A percentile compares a stretch with the other conserved stretches of the same genome.
phyloP scores from a whole-genome alignment of 176 grass and related monocot species.

The Paspalum notatum region DNA sequence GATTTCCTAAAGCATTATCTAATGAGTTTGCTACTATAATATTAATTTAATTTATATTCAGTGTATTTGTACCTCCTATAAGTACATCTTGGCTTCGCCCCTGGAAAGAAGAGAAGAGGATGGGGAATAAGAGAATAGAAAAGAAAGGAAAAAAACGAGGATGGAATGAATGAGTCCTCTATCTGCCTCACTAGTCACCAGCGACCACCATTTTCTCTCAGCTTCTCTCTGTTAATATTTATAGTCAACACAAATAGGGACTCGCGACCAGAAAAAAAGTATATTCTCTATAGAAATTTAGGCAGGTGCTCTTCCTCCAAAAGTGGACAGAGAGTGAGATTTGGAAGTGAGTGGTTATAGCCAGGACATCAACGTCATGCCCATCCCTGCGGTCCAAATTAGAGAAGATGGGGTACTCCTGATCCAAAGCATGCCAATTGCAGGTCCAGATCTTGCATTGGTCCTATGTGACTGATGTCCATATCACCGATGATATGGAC shows the following conservation, averaged over 20 bases:
- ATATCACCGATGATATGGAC: not conserved
- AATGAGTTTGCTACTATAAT: too few species aligned
- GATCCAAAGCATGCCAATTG: constrained; percentile 43
- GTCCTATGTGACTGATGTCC: constrained; percentile 17
- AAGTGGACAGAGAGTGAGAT: constrained; percentile 44
- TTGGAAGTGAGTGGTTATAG: constrained; percentile 38
- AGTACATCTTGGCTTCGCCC: too few species aligned
- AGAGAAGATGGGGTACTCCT: constrained; percentile 9
- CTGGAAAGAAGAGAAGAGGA: too few species aligned
- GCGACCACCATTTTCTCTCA: not conserved
- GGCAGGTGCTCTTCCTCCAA: constrained; percentile 33
- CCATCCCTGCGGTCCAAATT: constrained; percentile 59
- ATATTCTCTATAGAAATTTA: constrained; percentile 46
- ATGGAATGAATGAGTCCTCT: too few species aligned
- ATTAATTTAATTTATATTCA: too few species aligned
- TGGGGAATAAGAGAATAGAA: too few species aligned
- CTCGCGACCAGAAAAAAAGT: not conserved
- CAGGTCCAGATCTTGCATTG: constrained; percentile 46
- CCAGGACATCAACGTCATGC: constrained; percentile 47
- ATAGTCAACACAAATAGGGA: not conserved
- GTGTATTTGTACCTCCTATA: too few species aligned
- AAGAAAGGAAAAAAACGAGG: too few species aligned
- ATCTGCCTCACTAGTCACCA: too few species aligned
- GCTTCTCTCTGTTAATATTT: too few species aligned
- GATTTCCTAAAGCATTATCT: too few species aligned